These are phyloP conservation scores for Rhypophila decipiens DNA, from an alignment of 495 filamentous ascomycete species.

Conservation along the genomic window DNA sequence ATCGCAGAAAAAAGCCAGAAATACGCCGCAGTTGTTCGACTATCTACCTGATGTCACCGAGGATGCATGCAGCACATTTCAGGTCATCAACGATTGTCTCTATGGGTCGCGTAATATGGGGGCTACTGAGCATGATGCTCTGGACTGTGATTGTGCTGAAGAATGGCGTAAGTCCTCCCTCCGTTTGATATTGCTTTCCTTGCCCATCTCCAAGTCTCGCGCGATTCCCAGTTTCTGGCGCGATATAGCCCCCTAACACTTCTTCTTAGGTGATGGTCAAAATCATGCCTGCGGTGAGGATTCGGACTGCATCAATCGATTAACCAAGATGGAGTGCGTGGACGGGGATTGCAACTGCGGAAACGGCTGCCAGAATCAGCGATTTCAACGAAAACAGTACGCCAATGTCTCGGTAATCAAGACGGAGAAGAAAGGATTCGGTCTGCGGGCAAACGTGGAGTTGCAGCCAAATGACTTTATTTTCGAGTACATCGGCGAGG, in stretches of 20 bases:
- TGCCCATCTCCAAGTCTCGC: neutral
- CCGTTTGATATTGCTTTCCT: constrained; percentile 3
- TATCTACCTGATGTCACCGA: constrained; percentile 66
- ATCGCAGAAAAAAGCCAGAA: constrained; percentile 60
- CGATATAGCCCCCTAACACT: constrained; percentile 8
- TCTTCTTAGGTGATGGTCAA: constrained; percentile 52
- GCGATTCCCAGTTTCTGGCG: constrained; percentile 9
- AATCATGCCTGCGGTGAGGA: constrained; percentile 93
- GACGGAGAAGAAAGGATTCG: constrained; percentile 95
- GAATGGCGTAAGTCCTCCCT: constrained; percentile 78
- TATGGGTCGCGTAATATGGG: constrained; percentile 89
- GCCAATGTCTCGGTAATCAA: constrained; percentile 91
- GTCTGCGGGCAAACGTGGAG: constrained; percentile 72
- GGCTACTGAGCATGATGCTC: constrained; percentile 77
- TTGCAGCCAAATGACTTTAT: constrained; percentile 82
- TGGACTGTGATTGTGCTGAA: constrained; percentile 93
- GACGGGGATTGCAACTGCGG: constrained; percentile 82
- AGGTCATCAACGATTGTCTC: constrained; percentile 71
- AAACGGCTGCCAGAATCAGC: constrained; percentile 82
- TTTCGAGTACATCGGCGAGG: constrained; percentile 97
- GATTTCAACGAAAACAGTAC: constrained; percentile 87
- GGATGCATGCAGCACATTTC: constrained; percentile 71
- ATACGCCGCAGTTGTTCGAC: constrained; percentile 57
- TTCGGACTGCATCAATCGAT: constrained; percentile 98
- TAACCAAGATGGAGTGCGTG: constrained; percentile 94